Conservation (phyloP, 371 early-diverging fungal genomes). For the Mortierella sp. region DNA sequence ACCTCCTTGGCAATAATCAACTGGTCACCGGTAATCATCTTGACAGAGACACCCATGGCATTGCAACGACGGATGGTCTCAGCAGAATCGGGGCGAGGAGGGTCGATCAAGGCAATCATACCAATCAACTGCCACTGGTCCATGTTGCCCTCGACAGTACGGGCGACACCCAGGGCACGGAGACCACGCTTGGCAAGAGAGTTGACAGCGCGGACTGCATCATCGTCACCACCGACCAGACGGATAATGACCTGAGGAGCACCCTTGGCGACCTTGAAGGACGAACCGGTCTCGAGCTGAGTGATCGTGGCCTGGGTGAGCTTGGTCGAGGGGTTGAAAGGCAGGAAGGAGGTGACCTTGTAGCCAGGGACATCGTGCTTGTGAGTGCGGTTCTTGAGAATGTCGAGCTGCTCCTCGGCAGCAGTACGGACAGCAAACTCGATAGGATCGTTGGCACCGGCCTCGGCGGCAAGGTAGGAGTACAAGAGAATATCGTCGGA, state of each 20-base stretch:
- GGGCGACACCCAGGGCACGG: conserved; percentile 93
- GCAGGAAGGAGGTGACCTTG: conserved; percentile 87
- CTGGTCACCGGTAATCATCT: conserved; percentile 96
- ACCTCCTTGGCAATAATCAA: conserved; percentile 92
- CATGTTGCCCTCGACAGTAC: conserved; percentile 74
- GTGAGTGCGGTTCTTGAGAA: conserved; percentile 68
- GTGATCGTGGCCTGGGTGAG: conserved; percentile 91
- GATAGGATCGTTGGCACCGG: conserved; percentile 93
- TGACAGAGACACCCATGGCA: conserved; percentile 84
- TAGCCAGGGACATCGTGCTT: conserved; percentile 85
- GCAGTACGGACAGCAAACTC: conserved; percentile 90
- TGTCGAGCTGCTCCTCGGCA: conserved; percentile 79
- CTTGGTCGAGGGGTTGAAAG: conserved; percentile 94
- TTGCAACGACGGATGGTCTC: conserved; percentile 73
- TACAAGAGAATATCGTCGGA: conserved; percentile 87
- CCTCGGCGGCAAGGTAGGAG: conserved; percentile 91
- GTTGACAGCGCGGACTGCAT: conserved; percentile 83
- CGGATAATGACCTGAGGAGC: conserved; percentile 93
- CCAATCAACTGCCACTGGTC: conserved; percentile 80
- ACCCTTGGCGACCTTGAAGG: conserved; percentile 93
- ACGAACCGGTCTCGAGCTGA: conserved; percentile 71
- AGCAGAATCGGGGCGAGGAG: conserved; percentile 81
- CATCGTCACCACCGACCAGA: conserved; percentile 84
- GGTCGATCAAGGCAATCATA: conserved; percentile 90
- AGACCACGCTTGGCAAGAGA: conserved; percentile 89